Percentiles rank a stretch among this genome's conserved stretches.
Conservation (phyloP, 805 yeast species). For the Candida verbasci region DNA sequence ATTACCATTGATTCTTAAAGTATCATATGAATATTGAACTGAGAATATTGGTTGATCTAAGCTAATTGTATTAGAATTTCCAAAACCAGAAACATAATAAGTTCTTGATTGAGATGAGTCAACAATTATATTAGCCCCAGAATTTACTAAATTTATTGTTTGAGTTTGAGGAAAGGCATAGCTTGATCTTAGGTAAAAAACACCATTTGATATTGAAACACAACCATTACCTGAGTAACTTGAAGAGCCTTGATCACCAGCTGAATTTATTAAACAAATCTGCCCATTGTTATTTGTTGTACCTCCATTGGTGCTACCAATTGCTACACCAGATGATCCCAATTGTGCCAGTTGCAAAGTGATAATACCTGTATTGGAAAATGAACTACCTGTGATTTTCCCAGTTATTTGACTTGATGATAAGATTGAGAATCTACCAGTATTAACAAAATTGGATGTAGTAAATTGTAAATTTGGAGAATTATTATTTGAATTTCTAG, state of each 20-base stretch:
- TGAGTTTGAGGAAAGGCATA: conserved; percentile 9
- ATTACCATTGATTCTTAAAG: conserved; percentile 1
- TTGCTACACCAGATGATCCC: not conserved
- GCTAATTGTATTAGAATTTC: conserved; percentile 17
- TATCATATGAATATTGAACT: conserved; percentile 8
- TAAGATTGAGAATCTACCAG: conserved; percentile 1
- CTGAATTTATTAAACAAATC: conserved; percentile 21
- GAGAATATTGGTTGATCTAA: not conserved
- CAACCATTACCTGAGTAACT: conserved; percentile 21
- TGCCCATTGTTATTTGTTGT: conserved; percentile 21
- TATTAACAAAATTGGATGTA: not conserved
- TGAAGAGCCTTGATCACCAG: conserved; percentile 16
- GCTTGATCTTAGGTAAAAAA: not conserved
- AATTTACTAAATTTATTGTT: conserved; percentile 14
- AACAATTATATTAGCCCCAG: conserved; percentile 12
- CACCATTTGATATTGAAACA: conserved; percentile 9
- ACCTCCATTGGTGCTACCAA: conserved; percentile 5
- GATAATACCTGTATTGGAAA: conserved; percentile 3
- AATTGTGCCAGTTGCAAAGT: not conserved
- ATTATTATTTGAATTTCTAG: not conserved
- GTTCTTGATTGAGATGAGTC: conserved; percentile 14
- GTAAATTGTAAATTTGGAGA: not conserved
- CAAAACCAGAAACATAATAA: conserved; percentile 20
- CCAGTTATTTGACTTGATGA: not conserved
- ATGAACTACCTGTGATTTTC: not conserved